Conservation (phyloP, 257 asterid species). For the Echium plantagineum region DNA sequence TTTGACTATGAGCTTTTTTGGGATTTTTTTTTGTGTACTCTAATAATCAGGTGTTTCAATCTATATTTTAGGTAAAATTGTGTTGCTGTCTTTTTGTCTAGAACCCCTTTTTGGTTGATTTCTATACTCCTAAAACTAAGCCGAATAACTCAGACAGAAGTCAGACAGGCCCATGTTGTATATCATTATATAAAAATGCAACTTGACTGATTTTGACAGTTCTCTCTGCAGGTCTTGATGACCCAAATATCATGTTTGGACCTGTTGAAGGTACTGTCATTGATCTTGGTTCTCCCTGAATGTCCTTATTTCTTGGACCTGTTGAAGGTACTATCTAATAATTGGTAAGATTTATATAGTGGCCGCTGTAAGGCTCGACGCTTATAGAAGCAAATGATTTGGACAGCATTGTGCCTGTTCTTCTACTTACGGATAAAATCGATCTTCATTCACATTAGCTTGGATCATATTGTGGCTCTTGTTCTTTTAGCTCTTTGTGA, state of each 20-base stretch:
- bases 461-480: too few species aligned
- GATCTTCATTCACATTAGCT: background rate
- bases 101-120: background rate
- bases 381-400: background rate
- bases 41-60: background rate
- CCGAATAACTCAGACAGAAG: background rate
- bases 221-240: conserved; percentile 45
- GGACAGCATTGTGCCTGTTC: background rate
- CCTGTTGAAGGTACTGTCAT: conserved; percentile 46
- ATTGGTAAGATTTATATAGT: background rate
- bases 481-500: too few species aligned
- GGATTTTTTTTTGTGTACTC: background rate
- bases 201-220: background rate
- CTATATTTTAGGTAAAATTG: background rate
- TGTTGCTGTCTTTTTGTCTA: background rate
- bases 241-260: conserved; percentile 47
- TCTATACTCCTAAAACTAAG: background rate
- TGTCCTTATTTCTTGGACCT: background rate
- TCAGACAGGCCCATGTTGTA: too few species aligned
- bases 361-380: background rate
- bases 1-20: background rate
- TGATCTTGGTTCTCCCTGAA: background rate
- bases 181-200: background rate
- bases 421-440: background rate
- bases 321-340: background rate